phyloP scores from a whole-genome alignment of 1,284 basidiomycete genomes.

The Heterobasidion irregulare region DNA sequence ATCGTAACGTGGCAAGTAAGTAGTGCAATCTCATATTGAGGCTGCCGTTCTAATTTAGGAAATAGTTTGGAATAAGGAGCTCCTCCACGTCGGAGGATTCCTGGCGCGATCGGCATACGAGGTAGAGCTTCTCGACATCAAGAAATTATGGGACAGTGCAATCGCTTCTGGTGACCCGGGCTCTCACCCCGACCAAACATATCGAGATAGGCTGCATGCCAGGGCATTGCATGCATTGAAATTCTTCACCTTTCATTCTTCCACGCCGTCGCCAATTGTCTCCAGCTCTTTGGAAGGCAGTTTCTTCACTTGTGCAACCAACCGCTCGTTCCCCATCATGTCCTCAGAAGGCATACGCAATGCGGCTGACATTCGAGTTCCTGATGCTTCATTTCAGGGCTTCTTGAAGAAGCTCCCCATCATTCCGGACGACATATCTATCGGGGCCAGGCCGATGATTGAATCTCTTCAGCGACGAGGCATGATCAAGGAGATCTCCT shows the following conservation, averaged over 20 bases:
- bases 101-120: conserved; percentile 84
- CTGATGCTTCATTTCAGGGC: conserved; percentile 63
- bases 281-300: conserved; percentile 69
- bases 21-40: neutral
- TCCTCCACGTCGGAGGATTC: conserved; percentile 79
- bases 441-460: conserved; percentile 60
- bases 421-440: conserved; percentile 60
- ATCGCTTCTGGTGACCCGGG: conserved; percentile 18
- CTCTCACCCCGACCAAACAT: conserved; percentile 27
- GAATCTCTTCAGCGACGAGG: conserved; percentile 56
- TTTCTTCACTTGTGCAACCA: conserved; percentile 65
- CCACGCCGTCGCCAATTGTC: conserved; percentile 86
- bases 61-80: conserved; percentile 81
- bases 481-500: conserved; percentile 77
- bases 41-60: neutral
- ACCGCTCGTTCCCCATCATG: conserved; percentile 60
- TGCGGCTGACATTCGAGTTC: conserved; percentile 69
- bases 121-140: conserved; percentile 63
- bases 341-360: conserved; percentile 74
- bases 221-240: conserved; percentile 79
- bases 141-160: conserved; percentile 46
- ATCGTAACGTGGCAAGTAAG: conserved; percentile 68
- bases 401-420: conserved; percentile 83
- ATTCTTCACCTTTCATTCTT: conserved; percentile 84
- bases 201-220: conserved; percentile 43